Evolutionary conservation across 345 rosid genomes (phyloP).

Genomic region (Clarkia xantiana): DNA sequence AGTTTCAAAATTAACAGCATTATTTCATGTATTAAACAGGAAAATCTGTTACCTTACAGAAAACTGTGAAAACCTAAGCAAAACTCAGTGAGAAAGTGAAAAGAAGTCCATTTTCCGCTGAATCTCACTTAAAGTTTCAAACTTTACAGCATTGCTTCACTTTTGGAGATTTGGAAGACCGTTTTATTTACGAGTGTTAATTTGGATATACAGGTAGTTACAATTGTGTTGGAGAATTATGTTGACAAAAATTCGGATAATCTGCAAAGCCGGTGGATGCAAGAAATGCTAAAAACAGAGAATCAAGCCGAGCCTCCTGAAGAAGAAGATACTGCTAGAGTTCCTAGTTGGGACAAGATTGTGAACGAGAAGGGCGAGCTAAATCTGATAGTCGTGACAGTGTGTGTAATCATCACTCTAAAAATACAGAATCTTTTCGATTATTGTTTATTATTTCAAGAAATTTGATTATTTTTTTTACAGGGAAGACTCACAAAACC

Average conservation of each 20-base stretch:
- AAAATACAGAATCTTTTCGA: not conserved
- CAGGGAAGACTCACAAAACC: slow-evolving; percentile 70
- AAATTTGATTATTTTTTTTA: slow-evolving; percentile 10
- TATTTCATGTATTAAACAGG: no score
- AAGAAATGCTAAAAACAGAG: slow-evolving; percentile 64
- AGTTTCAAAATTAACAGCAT: no score
- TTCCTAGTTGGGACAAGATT: slow-evolving; percentile 65
- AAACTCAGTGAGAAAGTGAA: no score
- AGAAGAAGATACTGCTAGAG: slow-evolving; percentile 27
- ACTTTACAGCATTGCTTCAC: no score
- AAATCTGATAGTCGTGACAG: slow-evolving; percentile 21
- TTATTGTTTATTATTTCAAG: slow-evolving; percentile 4
- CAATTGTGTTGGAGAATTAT: slow-evolving; percentile 82
- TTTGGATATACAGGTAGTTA: slow-evolving; percentile 47
- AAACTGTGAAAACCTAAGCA: no score
- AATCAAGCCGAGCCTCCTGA: slow-evolving; percentile 32
- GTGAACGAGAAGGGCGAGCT: slow-evolving; percentile 75
- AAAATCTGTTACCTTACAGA: no score
- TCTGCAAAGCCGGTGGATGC: slow-evolving; percentile 47
- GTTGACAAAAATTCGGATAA: slow-evolving; percentile 20
- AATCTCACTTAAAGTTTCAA: no score
- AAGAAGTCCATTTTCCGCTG: no score
- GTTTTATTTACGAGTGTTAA: not conserved
- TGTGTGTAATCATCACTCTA: slow-evolving; percentile 38
- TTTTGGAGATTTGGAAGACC: no score